phyloP scores from a whole-genome alignment of 768 basidiomycete genomes.

The Pleurotus citrinopileatus region DNA sequence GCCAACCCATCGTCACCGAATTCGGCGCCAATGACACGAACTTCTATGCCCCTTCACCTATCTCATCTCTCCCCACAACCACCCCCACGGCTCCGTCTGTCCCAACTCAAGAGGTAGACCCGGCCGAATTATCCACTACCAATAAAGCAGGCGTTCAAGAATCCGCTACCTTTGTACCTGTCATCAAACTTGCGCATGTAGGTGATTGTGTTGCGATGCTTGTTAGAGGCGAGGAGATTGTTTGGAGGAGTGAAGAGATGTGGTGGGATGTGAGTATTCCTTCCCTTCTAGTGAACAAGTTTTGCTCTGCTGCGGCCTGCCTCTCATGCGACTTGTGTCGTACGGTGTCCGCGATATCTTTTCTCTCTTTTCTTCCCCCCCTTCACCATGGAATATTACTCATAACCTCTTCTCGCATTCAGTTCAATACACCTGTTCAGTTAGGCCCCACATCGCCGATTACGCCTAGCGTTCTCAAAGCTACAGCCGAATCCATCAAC shows the following conservation, averaged over 20 bases:
- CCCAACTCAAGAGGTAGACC: too few species aligned
- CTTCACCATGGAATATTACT: background rate
- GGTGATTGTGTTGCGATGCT: slow-evolving; percentile 90
- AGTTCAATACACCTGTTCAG: slow-evolving; percentile 47
- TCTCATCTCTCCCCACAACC: too few species aligned
- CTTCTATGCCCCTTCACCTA: too few species aligned
- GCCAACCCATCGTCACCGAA: too few species aligned
- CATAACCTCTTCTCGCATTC: background rate
- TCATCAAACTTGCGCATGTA: slow-evolving; percentile 79
- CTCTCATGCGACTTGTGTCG: too few species aligned
- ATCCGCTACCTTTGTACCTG: slow-evolving; percentile 38
- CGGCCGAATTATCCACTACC: slow-evolving; percentile 22
- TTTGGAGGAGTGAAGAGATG: slow-evolving; percentile 91
- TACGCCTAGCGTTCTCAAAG: slow-evolving; percentile 1
- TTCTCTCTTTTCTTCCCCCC: background rate
- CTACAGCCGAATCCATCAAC: background rate
- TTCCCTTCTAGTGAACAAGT: background rate
- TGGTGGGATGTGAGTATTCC: slow-evolving; percentile 69
- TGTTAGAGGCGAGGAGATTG: slow-evolving; percentile 72
- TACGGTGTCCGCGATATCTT: too few species aligned
- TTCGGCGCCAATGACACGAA: too few species aligned
- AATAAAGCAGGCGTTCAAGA: too few species aligned
- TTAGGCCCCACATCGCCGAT: slow-evolving; percentile 27
- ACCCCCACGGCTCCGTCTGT: too few species aligned
- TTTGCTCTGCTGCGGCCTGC: too few species aligned